These are phyloP conservation scores for Acrocalymma vagum DNA, from an alignment of 2,329 filamentous ascomycete genomes.

Conservation along the genomic window DNA sequence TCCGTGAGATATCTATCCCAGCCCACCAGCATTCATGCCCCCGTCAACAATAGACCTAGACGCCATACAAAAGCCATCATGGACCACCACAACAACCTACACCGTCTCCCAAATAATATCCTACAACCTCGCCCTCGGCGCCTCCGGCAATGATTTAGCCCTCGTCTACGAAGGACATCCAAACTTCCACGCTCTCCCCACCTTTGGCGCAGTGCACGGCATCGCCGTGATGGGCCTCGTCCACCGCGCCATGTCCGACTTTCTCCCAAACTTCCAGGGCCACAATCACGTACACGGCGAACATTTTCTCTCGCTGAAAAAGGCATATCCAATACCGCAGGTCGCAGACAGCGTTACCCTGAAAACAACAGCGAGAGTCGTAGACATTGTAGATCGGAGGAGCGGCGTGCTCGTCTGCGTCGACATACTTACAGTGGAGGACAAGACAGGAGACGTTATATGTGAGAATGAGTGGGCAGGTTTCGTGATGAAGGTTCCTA, in stretches of 20 bases:
- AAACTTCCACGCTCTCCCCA: conserved; percentile 16
- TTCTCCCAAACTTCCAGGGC: conserved; percentile 19
- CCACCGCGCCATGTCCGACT: conserved; percentile 13
- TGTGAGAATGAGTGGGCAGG: conserved; percentile 21
- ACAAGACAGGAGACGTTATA: conserved; percentile 4
- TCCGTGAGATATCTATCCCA: no score
- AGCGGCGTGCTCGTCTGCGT: conserved; percentile 15
- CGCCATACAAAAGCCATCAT: conserved; percentile 12
- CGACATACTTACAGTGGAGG: conserved; percentile 12
- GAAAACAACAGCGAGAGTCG: conserved; percentile 14
- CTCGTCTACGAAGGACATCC: conserved; percentile 16
- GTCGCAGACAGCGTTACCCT: conserved; percentile 5
- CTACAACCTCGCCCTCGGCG: conserved; percentile 22
- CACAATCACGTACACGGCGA: conserved; percentile 21
- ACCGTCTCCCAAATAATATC: conserved; percentile 18
- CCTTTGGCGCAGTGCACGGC: conserved; percentile 15
- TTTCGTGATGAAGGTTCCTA: conserved; percentile 14
- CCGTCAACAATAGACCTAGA: conserved; percentile 15
- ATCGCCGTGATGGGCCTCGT: conserved; percentile 20
- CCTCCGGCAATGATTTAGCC: conserved; percentile 11
- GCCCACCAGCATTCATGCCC: conserved; percentile 2
- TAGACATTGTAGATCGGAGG: conserved; percentile 13
- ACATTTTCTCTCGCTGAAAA: conserved; percentile 11
- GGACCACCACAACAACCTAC: conserved; percentile 16
- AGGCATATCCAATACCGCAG: conserved; percentile 13